phyloP scores from a whole-genome alignment of 192 early-diverging fungal genomes.

The Backusella liffmaniae region DNA sequence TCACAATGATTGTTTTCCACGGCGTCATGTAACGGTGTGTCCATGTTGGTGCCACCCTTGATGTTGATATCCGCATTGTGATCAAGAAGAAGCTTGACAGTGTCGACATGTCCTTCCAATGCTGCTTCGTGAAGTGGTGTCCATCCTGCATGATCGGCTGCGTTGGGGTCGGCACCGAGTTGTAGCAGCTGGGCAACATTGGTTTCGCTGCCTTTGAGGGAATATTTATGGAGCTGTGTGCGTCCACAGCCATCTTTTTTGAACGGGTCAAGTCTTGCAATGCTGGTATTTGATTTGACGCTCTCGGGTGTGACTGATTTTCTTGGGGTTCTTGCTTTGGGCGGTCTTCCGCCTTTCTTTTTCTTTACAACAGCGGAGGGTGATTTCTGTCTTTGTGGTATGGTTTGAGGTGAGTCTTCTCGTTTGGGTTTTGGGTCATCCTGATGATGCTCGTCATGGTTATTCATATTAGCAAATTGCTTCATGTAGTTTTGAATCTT shows the following conservation, averaged over 20 bases:
- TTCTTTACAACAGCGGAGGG: neutral
- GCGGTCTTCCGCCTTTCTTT: neutral
- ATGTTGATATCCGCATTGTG: slow-evolving; percentile 58
- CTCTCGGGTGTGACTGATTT: neutral
- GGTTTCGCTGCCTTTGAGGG: slow-evolving; percentile 53
- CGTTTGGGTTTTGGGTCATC: neutral
- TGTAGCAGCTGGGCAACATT: slow-evolving; percentile 48
- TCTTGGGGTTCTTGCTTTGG: neutral
- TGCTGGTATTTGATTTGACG: neutral
- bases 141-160: slow-evolving; percentile 61
- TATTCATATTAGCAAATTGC: slow-evolving; percentile 56
- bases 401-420: neutral
- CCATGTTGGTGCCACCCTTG: slow-evolving; percentile 49
- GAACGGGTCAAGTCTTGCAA: slow-evolving; percentile 37
- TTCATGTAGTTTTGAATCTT: slow-evolving; percentile 65
- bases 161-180: slow-evolving; percentile 61
- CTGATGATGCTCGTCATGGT: slow-evolving; percentile 30
- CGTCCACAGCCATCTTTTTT: slow-evolving; percentile 60
- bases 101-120: slow-evolving; percentile 49
- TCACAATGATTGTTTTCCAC: slow-evolving; percentile 47
- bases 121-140: slow-evolving; percentile 69
- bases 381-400: neutral
- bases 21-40: slow-evolving; percentile 70
- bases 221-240: slow-evolving; percentile 63
- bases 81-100: slow-evolving; percentile 46